These are phyloP conservation scores for Gautieria morchelliformis DNA, from an alignment of 768 basidiomycete species.

Conservation along the genomic window DNA sequence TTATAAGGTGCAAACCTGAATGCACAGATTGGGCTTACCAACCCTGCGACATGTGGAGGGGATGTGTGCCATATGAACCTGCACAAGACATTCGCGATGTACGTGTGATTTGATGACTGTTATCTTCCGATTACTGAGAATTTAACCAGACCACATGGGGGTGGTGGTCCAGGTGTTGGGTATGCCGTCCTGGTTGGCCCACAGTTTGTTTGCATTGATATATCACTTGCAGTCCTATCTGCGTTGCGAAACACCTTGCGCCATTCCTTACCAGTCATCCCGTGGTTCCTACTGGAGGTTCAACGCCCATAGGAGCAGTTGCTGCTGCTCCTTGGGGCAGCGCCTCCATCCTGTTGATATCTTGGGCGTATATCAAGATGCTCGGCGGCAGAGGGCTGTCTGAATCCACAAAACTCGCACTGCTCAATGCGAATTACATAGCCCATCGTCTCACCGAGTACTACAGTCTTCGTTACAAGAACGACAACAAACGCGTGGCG, in stretches of 20 bases:
- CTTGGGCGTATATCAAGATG: conserved; percentile 99
- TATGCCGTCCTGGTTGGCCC: conserved; percentile 19
- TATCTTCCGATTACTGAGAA: not conserved
- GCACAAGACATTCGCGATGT: conserved; percentile 98
- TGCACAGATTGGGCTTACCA: conserved; percentile 87
- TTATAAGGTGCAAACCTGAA: conserved; percentile 76
- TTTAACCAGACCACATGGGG: conserved; percentile 75
- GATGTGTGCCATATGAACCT: conserved; percentile 98
- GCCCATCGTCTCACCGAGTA: conserved; percentile 75
- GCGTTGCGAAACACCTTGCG: conserved; percentile 84
- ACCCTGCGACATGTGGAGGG: conserved; percentile 89
- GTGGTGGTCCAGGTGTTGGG: conserved; percentile 96
- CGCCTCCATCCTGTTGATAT: conserved; percentile 90
- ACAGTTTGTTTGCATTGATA: conserved; percentile 5
- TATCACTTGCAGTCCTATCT: conserved; percentile 58
- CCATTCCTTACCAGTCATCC: conserved; percentile 94
- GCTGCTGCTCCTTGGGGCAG: conserved; percentile 91
- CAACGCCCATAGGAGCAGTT: conserved; percentile 76
- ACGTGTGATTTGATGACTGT: conserved; percentile 17
- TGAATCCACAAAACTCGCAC: conserved; percentile 75
- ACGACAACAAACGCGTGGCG: conserved; percentile 84
- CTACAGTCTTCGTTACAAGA: conserved; percentile 85
- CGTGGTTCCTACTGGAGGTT: conserved; percentile 51
- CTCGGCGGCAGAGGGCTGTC: conserved; percentile 88
- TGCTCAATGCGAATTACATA: conserved; percentile 97